Evolutionary conservation across 306 rosid genomes (phyloP), one percentile per base, ranked within the genome.

Genomic region (Potentilla sterilis): DNA sequence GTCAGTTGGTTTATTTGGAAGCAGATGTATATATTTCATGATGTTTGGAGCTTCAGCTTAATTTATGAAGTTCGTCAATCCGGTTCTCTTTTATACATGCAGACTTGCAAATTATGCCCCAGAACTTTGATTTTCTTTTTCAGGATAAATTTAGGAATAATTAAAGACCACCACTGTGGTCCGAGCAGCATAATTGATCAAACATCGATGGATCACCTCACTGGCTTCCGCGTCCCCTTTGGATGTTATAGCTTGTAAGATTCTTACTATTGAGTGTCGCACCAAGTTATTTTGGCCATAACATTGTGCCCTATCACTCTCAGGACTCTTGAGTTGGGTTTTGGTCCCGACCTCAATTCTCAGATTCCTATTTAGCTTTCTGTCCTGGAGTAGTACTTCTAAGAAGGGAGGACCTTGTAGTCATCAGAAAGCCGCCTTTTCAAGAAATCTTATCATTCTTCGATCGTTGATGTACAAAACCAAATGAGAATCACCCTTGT

Each of bases 271-370:
- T 15, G 21, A 32, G 67, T 62, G 67, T 62, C 1, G 19, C 58
- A 16, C 77, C 69, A 75, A 70, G 78, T 35, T 47, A 8, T 74
- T 75, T 74, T 84, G 76, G 55, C 71, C 73, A 54, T 67, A 68
- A 59, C 43, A 80, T 62, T 75, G 65, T 88, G 84, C 87, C 83
- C 57, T 62, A 84, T 81, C 89, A 62, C 80, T 82, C 86, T 83
- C 83, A 63, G n/a, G 19, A 66, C 35, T 38, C 13, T 74, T 79
- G 77, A 78, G 86, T 86, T 85, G 91, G 83, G 37, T 81, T 79
- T 85, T 80, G 90, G 88, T 84, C 91, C 88, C 83, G 41, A 24
- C 42, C 35, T 7, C 79, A 69, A 57, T 66, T 55, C 71, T 35
- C 80, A 63, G 68, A 80, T 86, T 83, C 83, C 72, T 54, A n/a